Evolutionary conservation across 805 yeast genomes (phyloP), one percentile per base, ranked within the genome.

Genomic region (Teunomyces gatunensis): DNA sequence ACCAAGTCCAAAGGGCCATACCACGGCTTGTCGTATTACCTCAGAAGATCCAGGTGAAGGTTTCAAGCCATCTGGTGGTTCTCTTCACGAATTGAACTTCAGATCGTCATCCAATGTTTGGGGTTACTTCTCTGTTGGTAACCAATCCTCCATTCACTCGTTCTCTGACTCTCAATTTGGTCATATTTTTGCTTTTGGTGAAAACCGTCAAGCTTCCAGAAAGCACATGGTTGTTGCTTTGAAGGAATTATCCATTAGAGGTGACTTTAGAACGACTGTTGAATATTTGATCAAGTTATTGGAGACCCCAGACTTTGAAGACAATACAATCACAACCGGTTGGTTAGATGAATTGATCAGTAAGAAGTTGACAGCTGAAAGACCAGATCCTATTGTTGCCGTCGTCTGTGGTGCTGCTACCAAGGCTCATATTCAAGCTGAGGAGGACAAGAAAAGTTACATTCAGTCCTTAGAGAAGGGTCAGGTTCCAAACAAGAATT

Each of bases 41-140:
- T 89, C 97, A 11, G 99, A 94, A 73, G 99, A 94, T 72, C 99
- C 99, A 42, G 95, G 96, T 64, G 97, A 92, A 74, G 99, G 99
- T 42, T 94, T 94, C 81, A 94, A 94, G 71, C 99, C 99, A 46
- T 88, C 96, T 35, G 95, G 96, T 64, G 99, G 99, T 75, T 83
- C 90, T 46, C 79, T 94, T 72, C 96, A 91, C 58, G 99, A 94
- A 69, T 81, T 94, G 67, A 95, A 94, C 67, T 92, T 94, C 79
- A 80, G 98, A 68, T 95, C 99, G 3, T 86, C 96, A 30, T 90
- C 97, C 7, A 92, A 94, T 59, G 99, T 95, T 43, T 94, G 99
- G 99, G 99, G 99, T 75, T 94, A 94, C 69, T 94, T 94, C 81
- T 89, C 97, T 15, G 98, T 94, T 46, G 89, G 94, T 58, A 90